A percentile compares a stretch with the other conserved stretches of the same genome.
These are phyloP conservation scores for Sisymbrium irio DNA, from an alignment of 345 rosid species.

Conservation along the genomic window DNA sequence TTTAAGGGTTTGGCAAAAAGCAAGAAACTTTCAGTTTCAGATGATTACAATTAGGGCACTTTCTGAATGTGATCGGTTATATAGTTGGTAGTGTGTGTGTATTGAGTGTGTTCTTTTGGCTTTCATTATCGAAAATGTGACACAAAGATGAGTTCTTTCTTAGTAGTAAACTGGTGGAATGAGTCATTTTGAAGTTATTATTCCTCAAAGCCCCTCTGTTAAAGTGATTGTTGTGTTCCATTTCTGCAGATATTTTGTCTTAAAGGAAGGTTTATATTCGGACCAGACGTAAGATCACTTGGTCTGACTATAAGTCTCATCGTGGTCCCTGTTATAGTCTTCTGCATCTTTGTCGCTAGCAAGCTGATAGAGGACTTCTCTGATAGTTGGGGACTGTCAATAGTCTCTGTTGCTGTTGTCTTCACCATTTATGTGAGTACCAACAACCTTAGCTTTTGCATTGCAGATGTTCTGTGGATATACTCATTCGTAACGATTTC, in stretches of 20 bases:
- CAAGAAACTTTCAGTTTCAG: neutral
- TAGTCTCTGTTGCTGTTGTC: constrained; percentile 36
- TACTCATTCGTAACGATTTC: neutral
- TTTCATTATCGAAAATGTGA: neutral
- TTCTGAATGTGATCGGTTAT: neutral
- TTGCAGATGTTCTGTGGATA: neutral
- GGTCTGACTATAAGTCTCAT: constrained; percentile 64
- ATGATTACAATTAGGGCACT: too few relatives aligned
- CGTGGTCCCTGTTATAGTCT: constrained; percentile 59
- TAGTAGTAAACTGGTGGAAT: neutral
- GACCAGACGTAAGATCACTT: constrained; percentile 82
- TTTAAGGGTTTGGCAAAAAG: neutral
- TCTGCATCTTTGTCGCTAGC: constrained; percentile 64
- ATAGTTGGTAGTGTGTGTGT: neutral
- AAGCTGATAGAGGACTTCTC: constrained; percentile 49
- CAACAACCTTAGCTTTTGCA: neutral
- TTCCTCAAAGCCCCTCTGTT: neutral
- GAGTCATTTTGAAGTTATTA: neutral
- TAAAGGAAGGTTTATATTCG: constrained; percentile 79
- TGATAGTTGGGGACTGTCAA: constrained; percentile 47
- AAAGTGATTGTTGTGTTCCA: neutral
- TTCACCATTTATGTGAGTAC: constrained; percentile 32
- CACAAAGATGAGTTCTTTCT: neutral
- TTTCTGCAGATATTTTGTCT: constrained; percentile 68
- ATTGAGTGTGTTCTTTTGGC: neutral